Conservation (phyloP, 768 basidiomycete species). For the Termitomyces sp. region DNA sequence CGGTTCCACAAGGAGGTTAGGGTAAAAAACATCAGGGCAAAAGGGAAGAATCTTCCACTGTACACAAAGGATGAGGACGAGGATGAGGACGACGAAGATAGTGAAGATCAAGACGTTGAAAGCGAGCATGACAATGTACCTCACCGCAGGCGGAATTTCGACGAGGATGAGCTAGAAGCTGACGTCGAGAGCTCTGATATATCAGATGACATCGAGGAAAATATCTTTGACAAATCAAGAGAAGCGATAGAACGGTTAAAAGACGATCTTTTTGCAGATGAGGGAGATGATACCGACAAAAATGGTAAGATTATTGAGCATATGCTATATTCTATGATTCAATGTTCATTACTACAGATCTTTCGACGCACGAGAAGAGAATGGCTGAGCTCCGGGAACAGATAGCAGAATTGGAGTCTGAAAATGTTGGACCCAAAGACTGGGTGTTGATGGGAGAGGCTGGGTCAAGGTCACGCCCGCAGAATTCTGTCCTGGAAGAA, state of each 20-base stretch:
- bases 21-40: conserved; percentile 76
- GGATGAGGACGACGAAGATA: conserved; percentile 31
- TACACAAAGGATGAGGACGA: conserved; percentile 41
- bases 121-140: not conserved
- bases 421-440: conserved; percentile 86
- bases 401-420: conserved; percentile 77
- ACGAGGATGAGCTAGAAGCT: conserved; percentile 24
- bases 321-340: conserved; percentile 14
- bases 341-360: conserved; percentile 32
- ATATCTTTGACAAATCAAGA: conserved; percentile 25
- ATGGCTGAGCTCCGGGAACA: conserved; percentile 70
- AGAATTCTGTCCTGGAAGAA: conserved; percentile 89
- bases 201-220: conserved; percentile 32
- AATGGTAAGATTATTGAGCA: conserved; percentile 22
- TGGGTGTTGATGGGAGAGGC: conserved; percentile 96
- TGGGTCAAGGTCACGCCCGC: conserved; percentile 74
- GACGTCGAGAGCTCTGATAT: conserved; percentile 19
- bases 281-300: conserved; percentile 41
- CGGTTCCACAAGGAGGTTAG: conserved; percentile 80
- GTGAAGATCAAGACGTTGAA: conserved; percentile 21
- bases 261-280: conserved; percentile 77
- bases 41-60: conserved; percentile 62
- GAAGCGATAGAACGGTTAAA: conserved; percentile 68
- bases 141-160: not conserved
- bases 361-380: conserved; percentile 81